Conservation (phyloP, 1,284 basidiomycete species). For the Cryptococcus floricola region DNA sequence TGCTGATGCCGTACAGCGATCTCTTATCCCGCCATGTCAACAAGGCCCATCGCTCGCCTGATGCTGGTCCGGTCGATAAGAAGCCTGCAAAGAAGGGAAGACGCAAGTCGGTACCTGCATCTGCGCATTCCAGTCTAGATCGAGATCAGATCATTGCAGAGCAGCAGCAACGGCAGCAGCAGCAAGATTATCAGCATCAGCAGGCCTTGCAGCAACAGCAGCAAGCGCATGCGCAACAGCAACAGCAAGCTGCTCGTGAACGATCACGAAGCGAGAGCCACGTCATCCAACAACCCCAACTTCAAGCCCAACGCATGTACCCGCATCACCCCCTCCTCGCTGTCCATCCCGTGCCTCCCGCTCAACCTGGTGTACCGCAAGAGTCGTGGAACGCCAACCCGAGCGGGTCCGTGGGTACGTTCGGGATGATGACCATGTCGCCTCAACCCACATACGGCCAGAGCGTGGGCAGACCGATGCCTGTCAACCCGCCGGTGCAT, state of each 20-base stretch:
- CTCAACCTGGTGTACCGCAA: not conserved
- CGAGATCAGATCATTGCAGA: not conserved
- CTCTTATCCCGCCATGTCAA: constrained; percentile 81
- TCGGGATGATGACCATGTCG: constrained; percentile 7
- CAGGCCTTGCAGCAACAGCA: not conserved
- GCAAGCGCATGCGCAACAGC: not conserved
- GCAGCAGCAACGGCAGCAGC: not conserved
- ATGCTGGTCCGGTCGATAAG: constrained; percentile 52
- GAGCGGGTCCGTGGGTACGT: constrained; percentile 5
- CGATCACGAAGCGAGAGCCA: constrained; percentile 10
- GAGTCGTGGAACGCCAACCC: constrained; percentile 10
- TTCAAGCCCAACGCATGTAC: constrained; percentile 41
- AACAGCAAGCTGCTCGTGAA: constrained; percentile 1
- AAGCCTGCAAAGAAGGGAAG: constrained; percentile 33
- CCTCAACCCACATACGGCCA: not conserved
- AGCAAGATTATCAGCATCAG: not conserved
- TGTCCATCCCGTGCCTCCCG: not conserved
- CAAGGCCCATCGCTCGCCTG: constrained; percentile 67
- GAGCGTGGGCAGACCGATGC: not conserved
- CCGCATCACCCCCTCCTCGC: constrained; percentile 40
- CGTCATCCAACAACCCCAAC: constrained; percentile 11
- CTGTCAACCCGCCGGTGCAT: not conserved
- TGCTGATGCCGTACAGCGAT: constrained; percentile 55
- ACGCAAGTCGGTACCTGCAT: constrained; percentile 28
- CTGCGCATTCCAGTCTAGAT: constrained; percentile 1